phyloP scores from a whole-genome alignment of 1,139 yeast species.

The Scheffersomyces segobiensis region DNA sequence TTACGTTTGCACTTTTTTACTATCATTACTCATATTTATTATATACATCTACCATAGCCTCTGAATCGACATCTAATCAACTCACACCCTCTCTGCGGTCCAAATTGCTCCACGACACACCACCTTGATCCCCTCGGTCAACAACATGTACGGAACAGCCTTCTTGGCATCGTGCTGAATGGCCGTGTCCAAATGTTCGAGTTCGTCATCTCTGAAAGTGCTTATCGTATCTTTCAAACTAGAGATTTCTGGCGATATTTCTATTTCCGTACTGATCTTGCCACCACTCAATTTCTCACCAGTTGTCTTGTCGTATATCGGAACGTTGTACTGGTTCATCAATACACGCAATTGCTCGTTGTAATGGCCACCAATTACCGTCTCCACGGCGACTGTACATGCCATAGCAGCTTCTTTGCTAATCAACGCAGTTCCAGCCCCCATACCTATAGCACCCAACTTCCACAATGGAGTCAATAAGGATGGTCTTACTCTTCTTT shows the following conservation, averaged over 20 bases:
- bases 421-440: constrained; percentile 80
- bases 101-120: constrained; percentile 88
- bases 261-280: constrained; percentile 26
- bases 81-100: constrained; percentile 79
- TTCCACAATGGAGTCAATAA: constrained; percentile 92
- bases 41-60: background rate
- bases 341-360: constrained; percentile 84
- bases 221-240: constrained; percentile 64
- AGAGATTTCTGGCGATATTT: constrained; percentile 54
- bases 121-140: constrained; percentile 83
- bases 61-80: background rate
- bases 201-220: constrained; percentile 88
- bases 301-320: constrained; percentile 45
- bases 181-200: constrained; percentile 95
- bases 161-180: constrained; percentile 86
- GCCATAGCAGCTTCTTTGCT: constrained; percentile 99
- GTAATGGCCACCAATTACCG: constrained; percentile 96
- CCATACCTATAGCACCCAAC: constrained; percentile 83
- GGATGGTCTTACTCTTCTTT: constrained; percentile 87
- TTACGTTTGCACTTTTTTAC: background rate
- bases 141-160: constrained; percentile 86
- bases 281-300: constrained; percentile 28
- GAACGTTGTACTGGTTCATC: constrained; percentile 56
- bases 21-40: background rate
- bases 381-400: constrained; percentile 98